A percentile compares a stretch with the other conserved stretches of the same genome.
phyloP scores from a whole-genome alignment of 2,329 filamentous ascomycete genomes.

The Rhynchosporium graminicola region DNA sequence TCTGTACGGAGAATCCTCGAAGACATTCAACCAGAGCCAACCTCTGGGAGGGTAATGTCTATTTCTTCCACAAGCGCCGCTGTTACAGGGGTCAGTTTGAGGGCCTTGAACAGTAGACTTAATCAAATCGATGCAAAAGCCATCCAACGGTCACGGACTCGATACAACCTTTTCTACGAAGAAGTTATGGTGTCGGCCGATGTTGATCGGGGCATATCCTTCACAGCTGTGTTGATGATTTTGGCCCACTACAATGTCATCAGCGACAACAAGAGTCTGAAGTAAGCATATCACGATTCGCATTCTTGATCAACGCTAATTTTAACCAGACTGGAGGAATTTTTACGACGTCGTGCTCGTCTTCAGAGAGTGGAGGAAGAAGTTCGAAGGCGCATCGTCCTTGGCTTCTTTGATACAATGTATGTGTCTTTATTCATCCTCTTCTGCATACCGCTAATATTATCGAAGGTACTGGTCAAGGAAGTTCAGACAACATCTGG shows the following conservation, averaged over 20 bases:
- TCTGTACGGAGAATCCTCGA: slow-evolving; percentile 86
- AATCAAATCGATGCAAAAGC: slow-evolving; percentile 70
- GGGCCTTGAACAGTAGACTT: slow-evolving; percentile 73
- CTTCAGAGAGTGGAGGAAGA: slow-evolving; percentile 94
- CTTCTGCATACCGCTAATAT: slow-evolving; percentile 27
- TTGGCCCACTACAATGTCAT: slow-evolving; percentile 98
- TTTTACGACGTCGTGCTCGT: slow-evolving; percentile 83
- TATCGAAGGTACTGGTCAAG: slow-evolving; percentile 72
- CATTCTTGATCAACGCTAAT: slow-evolving; percentile 35
- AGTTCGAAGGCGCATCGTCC: slow-evolving; percentile 83
- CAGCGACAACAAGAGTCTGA: slow-evolving; percentile 92
- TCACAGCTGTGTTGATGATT: slow-evolving; percentile 91
- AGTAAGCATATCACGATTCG: slow-evolving; percentile 48
- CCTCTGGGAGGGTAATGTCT: slow-evolving; percentile 49
- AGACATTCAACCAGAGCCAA: slow-evolving; percentile 58
- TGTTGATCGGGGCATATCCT: slow-evolving; percentile 84
- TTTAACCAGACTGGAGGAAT: slow-evolving; percentile 77
- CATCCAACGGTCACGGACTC: slow-evolving; percentile 72
- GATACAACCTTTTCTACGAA: slow-evolving; percentile 95
- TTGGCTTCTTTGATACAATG: slow-evolving; percentile 93
- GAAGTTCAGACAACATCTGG: slow-evolving; percentile 74
- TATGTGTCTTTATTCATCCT: slow-evolving; percentile 45
- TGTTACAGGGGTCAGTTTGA: slow-evolving; percentile 65
- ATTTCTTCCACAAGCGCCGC: slow-evolving; percentile 54
- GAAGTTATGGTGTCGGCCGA: slow-evolving; percentile 94